phyloP scores from a whole-genome alignment of 768 basidiomycete species.

The Boletus coccyginus region DNA sequence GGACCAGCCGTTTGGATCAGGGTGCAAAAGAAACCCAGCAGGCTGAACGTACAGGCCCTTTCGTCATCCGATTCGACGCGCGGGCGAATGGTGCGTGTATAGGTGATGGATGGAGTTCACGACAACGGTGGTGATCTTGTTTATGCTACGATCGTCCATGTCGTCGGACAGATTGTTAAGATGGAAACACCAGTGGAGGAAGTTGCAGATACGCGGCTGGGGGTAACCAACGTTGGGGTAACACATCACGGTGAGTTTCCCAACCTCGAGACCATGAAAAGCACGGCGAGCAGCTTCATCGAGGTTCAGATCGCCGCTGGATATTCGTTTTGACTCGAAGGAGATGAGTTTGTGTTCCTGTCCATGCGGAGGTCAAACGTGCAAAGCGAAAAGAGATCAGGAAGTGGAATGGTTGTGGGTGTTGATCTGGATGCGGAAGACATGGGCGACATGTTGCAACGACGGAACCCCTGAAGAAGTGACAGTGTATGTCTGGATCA shows the following conservation, averaged over 20 bases:
- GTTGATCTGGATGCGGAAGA: conserved; percentile 12
- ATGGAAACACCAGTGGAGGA: conserved; percentile 75
- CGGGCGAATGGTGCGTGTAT: conserved; percentile 49
- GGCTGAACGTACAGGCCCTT: conserved; percentile 52
- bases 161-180: conserved; percentile 80
- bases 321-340: conserved; percentile 63
- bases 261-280: conserved; percentile 70
- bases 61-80: conserved; percentile 65
- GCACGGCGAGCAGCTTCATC: conserved; percentile 49
- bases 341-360: conserved; percentile 60
- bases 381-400: conserved; percentile 77
- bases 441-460: conserved; percentile 20
- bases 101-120: conserved; percentile 72
- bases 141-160: conserved; percentile 64
- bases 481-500: conserved; percentile 4
- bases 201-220: conserved; percentile 71
- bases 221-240: conserved; percentile 52
- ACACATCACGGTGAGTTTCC: conserved; percentile 53
- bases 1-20: conserved; percentile 52
- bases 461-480: conserved; percentile 14
- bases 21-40: neutral
- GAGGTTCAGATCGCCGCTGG: conserved; percentile 55
- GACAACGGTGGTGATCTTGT: conserved; percentile 57
- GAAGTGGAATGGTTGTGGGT: conserved; percentile 54
- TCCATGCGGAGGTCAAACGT: conserved; percentile 54